A percentile compares a stretch with the other conserved stretches of the same genome.
These are phyloP conservation scores for Trapa bicornis DNA, from an alignment of 345 rosid species.

Conservation along the genomic window DNA sequence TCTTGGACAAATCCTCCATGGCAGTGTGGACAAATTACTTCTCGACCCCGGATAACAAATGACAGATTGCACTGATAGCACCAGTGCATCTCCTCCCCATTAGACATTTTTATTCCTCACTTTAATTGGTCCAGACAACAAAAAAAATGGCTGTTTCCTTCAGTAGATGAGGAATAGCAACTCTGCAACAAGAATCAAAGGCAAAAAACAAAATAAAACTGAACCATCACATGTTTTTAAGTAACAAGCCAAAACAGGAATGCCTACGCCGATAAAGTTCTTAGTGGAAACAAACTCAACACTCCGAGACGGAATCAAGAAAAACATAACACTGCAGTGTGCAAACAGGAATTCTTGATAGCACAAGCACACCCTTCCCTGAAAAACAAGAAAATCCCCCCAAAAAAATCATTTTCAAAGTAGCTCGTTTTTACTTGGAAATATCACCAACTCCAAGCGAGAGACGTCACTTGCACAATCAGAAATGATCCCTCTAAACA, in stretches of 20 bases:
- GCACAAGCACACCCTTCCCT: not conserved
- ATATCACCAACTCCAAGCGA: not conserved
- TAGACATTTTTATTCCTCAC: not conserved
- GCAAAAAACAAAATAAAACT: not conserved
- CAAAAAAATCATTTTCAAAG: not conserved
- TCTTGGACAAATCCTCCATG: conserved; percentile 18
- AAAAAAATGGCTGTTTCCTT: not conserved
- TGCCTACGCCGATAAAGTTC: not conserved
- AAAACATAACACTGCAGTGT: not conserved
- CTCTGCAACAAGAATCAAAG: not conserved
- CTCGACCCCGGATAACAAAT: conserved; percentile 11
- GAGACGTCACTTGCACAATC: not conserved
- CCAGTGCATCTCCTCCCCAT: conserved; percentile 15
- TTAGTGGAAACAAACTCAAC: not conserved
- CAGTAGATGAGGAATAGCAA: conserved; percentile 4
- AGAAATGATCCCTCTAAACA: not conserved
- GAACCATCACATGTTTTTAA: not conserved
- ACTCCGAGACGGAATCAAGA: not conserved
- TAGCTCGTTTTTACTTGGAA: not conserved
- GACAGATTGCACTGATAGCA: conserved; percentile 15
- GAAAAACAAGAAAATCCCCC: not conserved
- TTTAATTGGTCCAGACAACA: not conserved
- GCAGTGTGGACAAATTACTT: conserved; percentile 15
- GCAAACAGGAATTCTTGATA: not conserved
- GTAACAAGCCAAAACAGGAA: not conserved